Base-by-base conservation (phyloP, 208 protist species). In the Strigomonas culicis region DNA sequence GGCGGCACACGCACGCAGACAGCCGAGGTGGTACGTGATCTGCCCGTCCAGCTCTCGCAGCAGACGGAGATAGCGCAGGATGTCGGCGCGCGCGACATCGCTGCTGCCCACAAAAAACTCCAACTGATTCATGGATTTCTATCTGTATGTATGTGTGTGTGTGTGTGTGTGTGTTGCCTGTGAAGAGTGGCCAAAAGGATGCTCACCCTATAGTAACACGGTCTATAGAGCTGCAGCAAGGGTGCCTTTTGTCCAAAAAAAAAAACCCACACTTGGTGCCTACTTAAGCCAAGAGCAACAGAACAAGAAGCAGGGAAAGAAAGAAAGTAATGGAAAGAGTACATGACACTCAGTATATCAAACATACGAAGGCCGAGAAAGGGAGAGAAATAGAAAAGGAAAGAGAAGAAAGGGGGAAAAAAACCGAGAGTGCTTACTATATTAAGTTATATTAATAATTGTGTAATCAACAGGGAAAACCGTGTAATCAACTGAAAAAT, bases 31-130 rank as follows among this genome's bases (percentile, higher is more conserved):
- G 59, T 80, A 72, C 25, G 85, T 74, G 0, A 94, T 84, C 27
- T 71, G 65, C 41, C 70, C 74, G 51, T 94, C 88, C 56, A 92
- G 53, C 25, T 82, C 70, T 10, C 84, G 72, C 4, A 92, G 62
- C 49, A 76, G 84, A 39, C 82, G 73, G 41, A 95, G 64, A 60
- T 84, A 85, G 46, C 83, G 83, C 63, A 77, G 77, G 6, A 86
- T 71, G 36, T 92, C 82, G 0, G 73, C 80, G 2, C 86, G 72
- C 27, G 66, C 70, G 15, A 66, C 73, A 46, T 95, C 80, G 4
- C 84, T 82, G 50, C 75, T 84, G 11, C 74, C 81, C 6, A 92
- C 70, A 65, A 93, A 88, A 19, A 84, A 82, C 70, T 90, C 81
- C 2, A 93, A 32, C 28, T 88, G 75, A 62, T 88, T 90, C 79